These are phyloP conservation scores for Endocladia muricata DNA, from an alignment of 31 red algal species.

Conservation along the genomic window DNA sequence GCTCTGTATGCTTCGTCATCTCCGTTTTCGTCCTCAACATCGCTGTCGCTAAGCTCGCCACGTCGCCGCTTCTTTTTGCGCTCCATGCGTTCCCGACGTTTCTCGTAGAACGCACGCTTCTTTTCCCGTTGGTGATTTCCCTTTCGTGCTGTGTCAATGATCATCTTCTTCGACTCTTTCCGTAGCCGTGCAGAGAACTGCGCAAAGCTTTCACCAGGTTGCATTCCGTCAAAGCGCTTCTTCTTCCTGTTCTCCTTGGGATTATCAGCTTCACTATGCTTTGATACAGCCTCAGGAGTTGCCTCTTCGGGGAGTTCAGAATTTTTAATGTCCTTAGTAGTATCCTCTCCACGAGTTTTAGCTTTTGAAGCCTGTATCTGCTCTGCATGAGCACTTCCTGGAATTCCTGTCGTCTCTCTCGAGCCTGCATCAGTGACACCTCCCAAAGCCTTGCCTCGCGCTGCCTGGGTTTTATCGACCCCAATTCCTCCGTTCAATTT, in stretches of 20 bases:
- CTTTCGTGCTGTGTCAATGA: constrained; percentile 12
- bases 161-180: constrained; percentile 13
- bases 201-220: constrained; percentile 29
- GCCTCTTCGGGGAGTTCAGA: background rate
- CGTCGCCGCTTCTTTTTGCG: constrained; percentile 8
- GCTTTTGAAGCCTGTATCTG: background rate
- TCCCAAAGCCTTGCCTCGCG: background rate
- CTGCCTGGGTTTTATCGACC: background rate
- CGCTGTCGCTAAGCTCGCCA: constrained; percentile 19
- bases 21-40: constrained; percentile 3
- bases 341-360: background rate
- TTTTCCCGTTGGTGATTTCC: constrained; percentile 34
- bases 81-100: constrained; percentile 7
- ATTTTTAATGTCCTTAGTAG: background rate
- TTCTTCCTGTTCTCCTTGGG: background rate
- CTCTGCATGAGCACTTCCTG: background rate
- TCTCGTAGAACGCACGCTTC: constrained; percentile 49
- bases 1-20: background rate
- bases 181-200: constrained; percentile 20
- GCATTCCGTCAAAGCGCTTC: constrained; percentile 15
- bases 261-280: background rate
- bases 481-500: background rate
- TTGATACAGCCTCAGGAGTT: background rate
- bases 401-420: background rate
- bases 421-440: background rate